Conservation (phyloP, 176 grass and related monocot genomes). For the Eragrostis nindensis region DNA sequence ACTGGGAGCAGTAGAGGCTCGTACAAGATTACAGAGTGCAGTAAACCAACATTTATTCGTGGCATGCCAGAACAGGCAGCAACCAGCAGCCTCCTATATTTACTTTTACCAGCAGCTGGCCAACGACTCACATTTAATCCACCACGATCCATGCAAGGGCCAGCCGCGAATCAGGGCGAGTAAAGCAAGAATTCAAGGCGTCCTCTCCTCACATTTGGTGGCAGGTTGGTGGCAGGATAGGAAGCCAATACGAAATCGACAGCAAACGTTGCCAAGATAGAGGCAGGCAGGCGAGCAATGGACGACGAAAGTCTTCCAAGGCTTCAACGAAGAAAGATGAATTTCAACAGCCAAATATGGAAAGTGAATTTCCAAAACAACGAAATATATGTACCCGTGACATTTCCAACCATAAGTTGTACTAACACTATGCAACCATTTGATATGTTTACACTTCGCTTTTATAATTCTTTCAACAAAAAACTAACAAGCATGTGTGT, state of each 20-base stretch:
- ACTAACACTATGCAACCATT: background rate
- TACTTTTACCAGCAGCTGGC: background rate
- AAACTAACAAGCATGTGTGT: background rate
- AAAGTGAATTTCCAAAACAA: too few species aligned
- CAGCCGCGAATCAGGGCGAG: background rate
- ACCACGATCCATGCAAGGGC: background rate
- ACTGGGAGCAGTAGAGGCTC: too few species aligned
- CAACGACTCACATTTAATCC: constrained; percentile 33
- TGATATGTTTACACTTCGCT: background rate
- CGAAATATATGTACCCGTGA: too few species aligned
- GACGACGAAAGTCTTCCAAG: background rate
- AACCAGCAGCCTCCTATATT: background rate
- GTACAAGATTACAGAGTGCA: too few species aligned
- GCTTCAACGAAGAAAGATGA: background rate
- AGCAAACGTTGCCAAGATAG: background rate
- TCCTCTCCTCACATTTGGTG: constrained; percentile 7
- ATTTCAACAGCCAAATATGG: too few species aligned
- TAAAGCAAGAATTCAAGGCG: constrained; percentile 39
- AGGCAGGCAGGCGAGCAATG: background rate
- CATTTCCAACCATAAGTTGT: too few species aligned
- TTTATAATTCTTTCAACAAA: background rate
- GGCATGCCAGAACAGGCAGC: background rate
- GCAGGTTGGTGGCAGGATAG: constrained; percentile 26
- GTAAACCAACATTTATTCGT: constrained; percentile 26
- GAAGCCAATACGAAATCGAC: constrained; percentile 30